These are phyloP conservation scores for Alternaria ethzedia DNA, from an alignment of 2,329 filamentous ascomycete species.

Conservation along the genomic window DNA sequence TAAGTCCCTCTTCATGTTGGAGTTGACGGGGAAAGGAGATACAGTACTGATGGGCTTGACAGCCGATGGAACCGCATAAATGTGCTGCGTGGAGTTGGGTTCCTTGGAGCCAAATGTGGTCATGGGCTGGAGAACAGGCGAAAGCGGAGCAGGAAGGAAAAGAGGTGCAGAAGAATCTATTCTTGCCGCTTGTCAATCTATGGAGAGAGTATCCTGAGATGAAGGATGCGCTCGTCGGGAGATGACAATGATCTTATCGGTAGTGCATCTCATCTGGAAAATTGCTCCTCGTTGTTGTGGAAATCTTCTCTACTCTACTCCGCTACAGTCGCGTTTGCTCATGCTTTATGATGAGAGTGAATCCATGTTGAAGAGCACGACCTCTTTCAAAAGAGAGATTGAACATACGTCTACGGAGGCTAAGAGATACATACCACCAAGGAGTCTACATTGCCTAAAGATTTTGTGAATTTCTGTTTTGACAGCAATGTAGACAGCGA, in stretches of 20 bases:
- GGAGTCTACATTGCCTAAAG: background rate
- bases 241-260: constrained; percentile 2
- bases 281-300: background rate
- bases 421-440: background rate
- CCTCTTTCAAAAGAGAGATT: background rate
- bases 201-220: constrained; percentile 43
- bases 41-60: background rate
- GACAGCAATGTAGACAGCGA: background rate
- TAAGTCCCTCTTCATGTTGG: constrained; percentile 42
- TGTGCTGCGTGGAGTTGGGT: constrained; percentile 63
- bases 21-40: background rate
- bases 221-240: constrained; percentile 24
- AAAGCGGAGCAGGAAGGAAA: constrained; percentile 33
- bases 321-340: background rate
- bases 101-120: constrained; percentile 56
- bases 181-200: constrained; percentile 57
- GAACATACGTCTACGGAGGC: background rate
- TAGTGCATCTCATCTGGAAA: background rate
- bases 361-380: background rate
- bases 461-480: background rate
- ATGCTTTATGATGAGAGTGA: background rate
- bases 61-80: constrained; percentile 59
- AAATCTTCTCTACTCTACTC: background rate
- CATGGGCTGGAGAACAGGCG: constrained; percentile 44
- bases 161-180: constrained; percentile 48